These are phyloP conservation scores for Backusella sp. DNA, from an alignment of 192 early-diverging fungal genomes.

Conservation along the genomic window DNA sequence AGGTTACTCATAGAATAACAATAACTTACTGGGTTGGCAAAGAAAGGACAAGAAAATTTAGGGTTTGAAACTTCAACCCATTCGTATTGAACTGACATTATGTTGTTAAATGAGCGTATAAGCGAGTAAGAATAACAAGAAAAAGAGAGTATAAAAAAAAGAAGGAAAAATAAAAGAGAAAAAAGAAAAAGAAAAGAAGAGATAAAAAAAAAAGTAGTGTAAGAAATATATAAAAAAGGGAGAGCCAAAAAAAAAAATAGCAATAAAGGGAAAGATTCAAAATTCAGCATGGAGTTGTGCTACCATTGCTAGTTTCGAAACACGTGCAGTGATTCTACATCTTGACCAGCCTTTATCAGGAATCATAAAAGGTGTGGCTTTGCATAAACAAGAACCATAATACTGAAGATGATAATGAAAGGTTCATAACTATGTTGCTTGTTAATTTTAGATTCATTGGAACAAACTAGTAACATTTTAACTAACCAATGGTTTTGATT, in stretches of 20 bases:
- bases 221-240: not conserved
- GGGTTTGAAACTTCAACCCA: conserved; percentile 76
- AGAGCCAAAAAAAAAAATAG: not conserved
- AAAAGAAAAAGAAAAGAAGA: not conserved
- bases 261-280: conserved; percentile 7
- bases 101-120: not conserved
- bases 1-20: not conserved
- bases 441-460: not conserved
- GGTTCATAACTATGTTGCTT: not conserved
- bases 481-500: not conserved
- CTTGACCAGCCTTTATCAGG: not conserved
- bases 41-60: conserved; percentile 61
- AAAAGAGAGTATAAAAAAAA: not conserved
- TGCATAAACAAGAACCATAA: not conserved
- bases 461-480: not conserved
- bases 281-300: not conserved
- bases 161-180: not conserved
- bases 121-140: not conserved
- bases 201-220: not conserved
- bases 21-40: conserved; percentile 61
- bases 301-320: conserved; percentile 2
- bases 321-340: conserved; percentile 3
- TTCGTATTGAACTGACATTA: conserved; percentile 27
- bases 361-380: not conserved
- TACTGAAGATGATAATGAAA: not conserved